Base-by-base conservation (phyloP, 2,329 filamentous ascomycete genomes). In the Ophiocordyceps australis region DNA sequence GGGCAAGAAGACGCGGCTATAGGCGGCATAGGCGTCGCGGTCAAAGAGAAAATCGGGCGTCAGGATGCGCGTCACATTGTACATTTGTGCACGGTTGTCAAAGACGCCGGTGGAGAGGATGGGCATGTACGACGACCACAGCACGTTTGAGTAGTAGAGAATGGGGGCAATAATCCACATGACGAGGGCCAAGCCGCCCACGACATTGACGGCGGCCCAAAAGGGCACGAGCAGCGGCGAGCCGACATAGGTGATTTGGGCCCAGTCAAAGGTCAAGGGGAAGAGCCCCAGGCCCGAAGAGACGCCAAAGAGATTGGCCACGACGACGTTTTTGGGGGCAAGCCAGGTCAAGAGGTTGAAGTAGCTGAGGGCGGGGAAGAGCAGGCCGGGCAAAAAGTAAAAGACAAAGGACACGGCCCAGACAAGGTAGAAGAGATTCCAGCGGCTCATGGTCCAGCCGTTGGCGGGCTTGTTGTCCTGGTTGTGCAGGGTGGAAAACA, bases 271-370 rank as follows among this genome's bases (percentile, higher is more conserved):
- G 0, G 82, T 91, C 39, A 92, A 45, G 0, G 82, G 82, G 33
- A 91, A 82, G 18, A 92, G 53, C 1, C 81, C 81, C 10, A 92
- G 62, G 3, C 82, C 82, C 3, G 81, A 86, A n/a, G 72, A 66
- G 11, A 86, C 76, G 11, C 82, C 82, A 42, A 91, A 91, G 35
- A 92, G 55, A 45, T 91, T 91, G 17, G 82, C 76, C 23, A 91
- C 57, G 4, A 91, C 71, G n/a, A 89, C 76, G 37, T 76, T 91
- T 35, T 82, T 73, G 0, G 82, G 82, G 3, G 78, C 78, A 46
- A 85, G 79, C 81, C 80, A 92, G 10, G 82, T 91, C 30, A 91
- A 59, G 34, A 86, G 75, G 45, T 74, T 91, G 58, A 91, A 92
- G 49, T 86, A 89, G 49, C 78, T 86, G 38, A 92, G 58, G 1